Conservation (phyloP, 1,139 yeast species). For the Saccharomyces hybrid region DNA sequence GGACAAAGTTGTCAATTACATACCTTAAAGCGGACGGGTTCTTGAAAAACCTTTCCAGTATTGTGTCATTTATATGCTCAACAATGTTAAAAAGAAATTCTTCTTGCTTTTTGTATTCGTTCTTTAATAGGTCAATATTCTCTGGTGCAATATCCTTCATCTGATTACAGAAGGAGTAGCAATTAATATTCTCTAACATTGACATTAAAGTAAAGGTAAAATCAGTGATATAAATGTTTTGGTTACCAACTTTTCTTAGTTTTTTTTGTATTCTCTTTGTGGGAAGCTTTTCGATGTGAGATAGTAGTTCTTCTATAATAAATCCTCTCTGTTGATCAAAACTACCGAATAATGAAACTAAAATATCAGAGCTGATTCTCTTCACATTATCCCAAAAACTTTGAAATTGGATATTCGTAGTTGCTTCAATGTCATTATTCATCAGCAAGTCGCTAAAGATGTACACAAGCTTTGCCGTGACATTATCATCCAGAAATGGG, state of each 20-base stretch:
- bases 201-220: slow-evolving; percentile 24
- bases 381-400: slow-evolving; percentile 24
- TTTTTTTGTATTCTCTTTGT: slow-evolving; percentile 33
- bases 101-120: slow-evolving; percentile 7
- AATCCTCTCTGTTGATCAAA: slow-evolving; percentile 49
- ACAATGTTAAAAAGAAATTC: slow-evolving; percentile 17
- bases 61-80: slow-evolving; percentile 36
- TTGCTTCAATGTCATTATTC: slow-evolving; percentile 16
- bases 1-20: slow-evolving; percentile 44
- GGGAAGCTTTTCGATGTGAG: slow-evolving; percentile 44
- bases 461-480: slow-evolving; percentile 25
- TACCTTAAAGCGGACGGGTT: slow-evolving; percentile 23
- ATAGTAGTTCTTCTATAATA: slow-evolving; percentile 52
- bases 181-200: slow-evolving; percentile 22
- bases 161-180: slow-evolving; percentile 8
- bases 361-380: slow-evolving; percentile 34
- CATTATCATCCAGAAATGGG: slow-evolving; percentile 26
- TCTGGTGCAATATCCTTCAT: slow-evolving; percentile 1
- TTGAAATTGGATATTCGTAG: slow-evolving; percentile 10
- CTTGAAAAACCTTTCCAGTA: slow-evolving; percentile 36
- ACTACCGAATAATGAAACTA: slow-evolving; percentile 41
- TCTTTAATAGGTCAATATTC: neutral
- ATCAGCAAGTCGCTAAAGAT: slow-evolving; percentile 27
- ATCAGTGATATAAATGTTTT: slow-evolving; percentile 17
- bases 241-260: slow-evolving; percentile 16